Evolutionary conservation across 208 protist genomes (phyloP), one percentile per base, ranked within the genome.

Genomic region (Blechomonas ayalai): DNA sequence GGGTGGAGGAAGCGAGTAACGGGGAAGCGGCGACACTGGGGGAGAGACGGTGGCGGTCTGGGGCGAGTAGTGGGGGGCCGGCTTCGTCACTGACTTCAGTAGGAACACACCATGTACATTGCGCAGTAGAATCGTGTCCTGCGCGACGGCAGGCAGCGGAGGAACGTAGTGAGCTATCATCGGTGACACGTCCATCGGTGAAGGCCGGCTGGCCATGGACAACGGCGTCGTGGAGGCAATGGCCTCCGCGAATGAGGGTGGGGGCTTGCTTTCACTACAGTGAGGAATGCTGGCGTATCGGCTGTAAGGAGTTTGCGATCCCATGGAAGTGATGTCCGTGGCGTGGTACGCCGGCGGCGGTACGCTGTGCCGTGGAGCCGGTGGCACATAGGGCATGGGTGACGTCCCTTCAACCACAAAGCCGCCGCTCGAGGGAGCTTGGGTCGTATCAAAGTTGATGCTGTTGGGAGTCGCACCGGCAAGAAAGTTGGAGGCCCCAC

Each of bases 91-190:
- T 2, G 78, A 70, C 28, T 81, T 64, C 51, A 92, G 59, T 15
- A 92, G 44, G 48, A 92, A 92, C 4, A 92, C 69, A n/a, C 82
- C 82, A 48, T 88, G 75, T 25, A 52, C 42, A 52, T 86, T 92
- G 55, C 82, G 78, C 34, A 92, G 59, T 18, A 92, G 49, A 49
- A 92, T 76, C 8, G 68, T 58, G 39, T 92, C 82, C 45, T 67
- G 66, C 37, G 65, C 64, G 2, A 60, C 68, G 2, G 73, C 62
- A 4, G 77, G 70, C 64, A 78, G 59, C 18, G 69, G 64, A 2
- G 73, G 73, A n/a, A 85, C 59, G 53, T 85, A 85, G 47, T 73
- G 70, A 6, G 76, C 73, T 26, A 59, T 44, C 31, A 80, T 40
- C 2, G 76, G 73, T 19, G 81, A 77, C 18, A 67, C 45, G 51